These are phyloP conservation scores for Dichotomocladium elegans DNA, from an alignment of 371 early-diverging fungal genomes.

Conservation along the genomic window DNA sequence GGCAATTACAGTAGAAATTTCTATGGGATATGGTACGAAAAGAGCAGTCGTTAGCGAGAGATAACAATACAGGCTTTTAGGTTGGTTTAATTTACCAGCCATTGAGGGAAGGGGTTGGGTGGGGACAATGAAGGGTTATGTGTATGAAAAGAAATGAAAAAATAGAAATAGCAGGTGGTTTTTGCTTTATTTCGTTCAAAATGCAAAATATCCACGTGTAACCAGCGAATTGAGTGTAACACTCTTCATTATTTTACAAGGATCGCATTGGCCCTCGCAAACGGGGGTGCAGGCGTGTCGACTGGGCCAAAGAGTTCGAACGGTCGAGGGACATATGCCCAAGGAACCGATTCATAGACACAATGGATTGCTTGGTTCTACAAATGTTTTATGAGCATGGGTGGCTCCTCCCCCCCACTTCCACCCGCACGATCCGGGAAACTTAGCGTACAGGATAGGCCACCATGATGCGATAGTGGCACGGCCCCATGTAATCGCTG, in stretches of 20 bases:
- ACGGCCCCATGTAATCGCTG: background rate
- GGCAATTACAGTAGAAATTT: conserved; percentile 4
- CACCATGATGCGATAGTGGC: conserved; percentile 33
- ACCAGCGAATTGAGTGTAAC: too few species aligned
- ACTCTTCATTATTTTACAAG: too few species aligned
- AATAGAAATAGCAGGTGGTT: too few species aligned
- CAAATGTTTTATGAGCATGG: background rate
- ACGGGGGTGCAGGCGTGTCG: conserved; percentile 1
- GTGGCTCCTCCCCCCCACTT: background rate
- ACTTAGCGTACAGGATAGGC: conserved; percentile 4
- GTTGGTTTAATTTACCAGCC: too few species aligned
- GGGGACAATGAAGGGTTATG: too few species aligned
- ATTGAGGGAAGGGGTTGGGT: too few species aligned
- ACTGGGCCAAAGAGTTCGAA: background rate
- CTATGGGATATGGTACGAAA: background rate
- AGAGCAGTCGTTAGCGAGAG: too few species aligned
- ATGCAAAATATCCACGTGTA: too few species aligned
- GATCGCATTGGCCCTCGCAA: background rate
- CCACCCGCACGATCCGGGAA: too few species aligned
- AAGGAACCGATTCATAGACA: conserved; percentile 24
- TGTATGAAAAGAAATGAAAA: too few species aligned
- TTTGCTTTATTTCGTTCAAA: too few species aligned
- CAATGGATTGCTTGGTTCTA: conserved; percentile 17
- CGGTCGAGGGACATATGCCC: conserved; percentile 8
- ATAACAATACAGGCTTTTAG: too few species aligned